A percentile compares a stretch with the other conserved stretches of the same genome.
phyloP scores from a whole-genome alignment of 345 rosid genomes.

The Populus nigra region DNA sequence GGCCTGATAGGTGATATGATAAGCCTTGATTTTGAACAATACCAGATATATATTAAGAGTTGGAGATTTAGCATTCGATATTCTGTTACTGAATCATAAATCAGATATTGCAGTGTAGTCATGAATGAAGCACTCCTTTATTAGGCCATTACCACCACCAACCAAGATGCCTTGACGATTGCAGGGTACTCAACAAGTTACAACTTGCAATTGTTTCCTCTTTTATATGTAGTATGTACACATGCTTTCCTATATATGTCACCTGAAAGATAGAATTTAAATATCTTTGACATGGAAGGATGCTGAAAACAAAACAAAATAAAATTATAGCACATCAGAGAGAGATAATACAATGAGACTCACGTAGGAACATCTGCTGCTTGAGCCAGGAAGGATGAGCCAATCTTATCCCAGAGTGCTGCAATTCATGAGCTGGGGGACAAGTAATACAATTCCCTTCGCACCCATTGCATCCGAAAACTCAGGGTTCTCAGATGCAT shows the following conservation, averaged over 20 bases:
- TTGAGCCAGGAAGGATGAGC: conserved; percentile 97
- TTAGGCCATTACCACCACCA: conserved; percentile 97
- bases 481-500: conserved; percentile 97
- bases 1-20: neutral
- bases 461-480: conserved; percentile 79
- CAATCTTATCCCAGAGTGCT: conserved; percentile 94
- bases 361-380: conserved; percentile 99
- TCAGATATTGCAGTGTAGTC: conserved; percentile 3
- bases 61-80: neutral
- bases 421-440: conserved; percentile 84
- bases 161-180: conserved; percentile 99
- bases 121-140: conserved; percentile 64
- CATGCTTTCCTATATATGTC: conserved; percentile 83
- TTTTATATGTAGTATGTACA: conserved; percentile 61
- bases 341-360: conserved; percentile 64
- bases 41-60: no score
- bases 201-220: conserved; percentile 98
- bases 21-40: conserved; percentile 9
- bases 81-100: neutral
- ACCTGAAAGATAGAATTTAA: conserved; percentile 50
- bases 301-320: neutral
- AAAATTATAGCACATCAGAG: neutral
- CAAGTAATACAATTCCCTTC: conserved; percentile 85
- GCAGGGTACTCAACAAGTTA: conserved; percentile 97
- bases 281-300: conserved; percentile 16